Evolutionary conservation across 2,329 filamentous ascomycete species (phyloP), one percentile per base, ranked within the genome.

Genomic region (Magnaporthales sp.): DNA sequence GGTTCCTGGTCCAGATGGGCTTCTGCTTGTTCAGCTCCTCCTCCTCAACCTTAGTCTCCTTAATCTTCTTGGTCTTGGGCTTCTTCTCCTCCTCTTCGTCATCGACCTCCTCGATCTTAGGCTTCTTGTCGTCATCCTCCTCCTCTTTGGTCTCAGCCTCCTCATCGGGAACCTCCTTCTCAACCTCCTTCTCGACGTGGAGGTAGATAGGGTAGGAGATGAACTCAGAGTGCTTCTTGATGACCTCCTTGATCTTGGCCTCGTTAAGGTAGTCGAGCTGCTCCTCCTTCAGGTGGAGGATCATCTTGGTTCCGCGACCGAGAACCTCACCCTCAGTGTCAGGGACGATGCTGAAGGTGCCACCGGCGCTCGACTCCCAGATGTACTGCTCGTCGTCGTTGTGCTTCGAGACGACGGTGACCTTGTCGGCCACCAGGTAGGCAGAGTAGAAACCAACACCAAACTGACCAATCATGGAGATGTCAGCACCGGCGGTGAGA

Each of bases 141-240:
- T 91, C 86, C 74, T 84, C 81, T 74, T 84, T 81, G 71, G 86
- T 89, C 78, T 93, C 92, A 62, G 88, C 91, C 65, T 96, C 93
- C 86, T 98, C 94, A 79, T 98, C 95, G 71, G 94, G 94, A 71
- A 98, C 93, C 86, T 99, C 95, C 76, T 87, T 97, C 91, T 99
- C 95, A 72, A 90, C 93, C 91, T 99, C 95, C 91, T 99, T 99
- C 80, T 91, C 83, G 77, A 99, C 93, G 85, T 99, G 95, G 73
- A 99, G 94, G 88, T 97, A 99, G 90, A 99, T 99, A 78, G 95
- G 95, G 88, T 99, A 99, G 65, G 95, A 98, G 86, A 99, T 99
- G 88, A 99, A 99, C 86, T 99, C 95, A 79, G 95, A 98, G 91
- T 99, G 95, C 92, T 99, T 99, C 93, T 98, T 98, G 87, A 99